These are phyloP conservation scores for Daldinia vernicosa DNA, from an alignment of 495 filamentous ascomycete genomes.

Conservation along the genomic window DNA sequence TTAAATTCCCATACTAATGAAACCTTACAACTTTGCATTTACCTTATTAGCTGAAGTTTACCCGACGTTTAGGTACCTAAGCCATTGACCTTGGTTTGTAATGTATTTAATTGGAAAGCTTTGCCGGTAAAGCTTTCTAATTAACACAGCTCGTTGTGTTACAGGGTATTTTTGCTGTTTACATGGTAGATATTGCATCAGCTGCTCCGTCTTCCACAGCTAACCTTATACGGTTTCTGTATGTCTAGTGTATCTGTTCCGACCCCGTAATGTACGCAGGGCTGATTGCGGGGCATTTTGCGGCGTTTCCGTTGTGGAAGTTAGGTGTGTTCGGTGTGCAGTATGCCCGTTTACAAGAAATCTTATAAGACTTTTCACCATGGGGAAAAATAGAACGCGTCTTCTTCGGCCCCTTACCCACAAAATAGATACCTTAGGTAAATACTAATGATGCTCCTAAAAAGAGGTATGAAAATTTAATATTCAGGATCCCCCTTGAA, in stretches of 20 bases:
- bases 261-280: slow-evolving; percentile 8
- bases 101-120: too few species aligned
- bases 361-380: slow-evolving; percentile 12
- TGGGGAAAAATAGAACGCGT: not conserved
- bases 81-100: too few species aligned
- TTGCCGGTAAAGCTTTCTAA: too few species aligned
- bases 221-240: slow-evolving; percentile 16
- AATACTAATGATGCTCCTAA: not conserved
- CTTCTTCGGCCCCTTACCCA: not conserved
- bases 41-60: too few species aligned
- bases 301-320: not conserved
- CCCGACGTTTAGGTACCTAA: too few species aligned
- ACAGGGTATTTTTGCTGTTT: too few species aligned
- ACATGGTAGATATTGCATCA: slow-evolving; percentile 27
- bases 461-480: slow-evolving; percentile 8
- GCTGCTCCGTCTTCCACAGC: slow-evolving; percentile 1
- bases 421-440: not conserved
- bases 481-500: slow-evolving; percentile 1
- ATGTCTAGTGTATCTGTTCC: not conserved
- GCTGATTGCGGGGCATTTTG: slow-evolving; percentile 15
- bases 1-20: too few species aligned
- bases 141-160: too few species aligned
- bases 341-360: slow-evolving; percentile 4
- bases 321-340: not conserved
- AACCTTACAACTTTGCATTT: too few species aligned